Conservation (phyloP, 768 basidiomycete species). For the Suillus ampliporus region DNA sequence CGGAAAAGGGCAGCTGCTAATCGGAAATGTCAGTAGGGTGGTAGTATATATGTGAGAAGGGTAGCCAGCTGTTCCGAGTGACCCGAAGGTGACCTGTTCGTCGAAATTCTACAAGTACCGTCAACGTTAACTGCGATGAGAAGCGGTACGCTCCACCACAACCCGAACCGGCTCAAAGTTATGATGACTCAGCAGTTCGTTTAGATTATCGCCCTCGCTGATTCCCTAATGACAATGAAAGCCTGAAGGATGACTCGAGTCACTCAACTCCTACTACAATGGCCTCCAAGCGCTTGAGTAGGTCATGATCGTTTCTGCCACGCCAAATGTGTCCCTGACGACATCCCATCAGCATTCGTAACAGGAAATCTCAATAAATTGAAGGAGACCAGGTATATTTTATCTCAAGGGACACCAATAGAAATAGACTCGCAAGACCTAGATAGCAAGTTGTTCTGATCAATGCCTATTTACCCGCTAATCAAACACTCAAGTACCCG, state of each 20-base stretch:
- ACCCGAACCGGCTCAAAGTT: constrained; percentile 10
- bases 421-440: constrained; percentile 79
- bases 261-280: constrained; percentile 18
- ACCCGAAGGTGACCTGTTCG: not conserved
- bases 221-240: no score
- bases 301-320: not conserved
- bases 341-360: constrained; percentile 73
- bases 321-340: constrained; percentile 16
- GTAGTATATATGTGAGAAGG: not conserved
- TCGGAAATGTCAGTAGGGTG: not conserved
- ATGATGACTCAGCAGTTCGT: constrained; percentile 7
- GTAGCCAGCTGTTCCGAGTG: not conserved
- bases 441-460: constrained; percentile 61
- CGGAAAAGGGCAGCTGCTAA: not conserved
- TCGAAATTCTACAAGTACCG: not conserved
- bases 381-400: constrained; percentile 84
- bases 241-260: not conserved
- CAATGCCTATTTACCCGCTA: not conserved
- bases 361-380: constrained; percentile 96
- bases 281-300: constrained; percentile 32
- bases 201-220: not conserved
- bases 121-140: constrained; percentile 24
- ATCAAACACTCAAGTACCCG: constrained; percentile 66
- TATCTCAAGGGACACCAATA: constrained; percentile 68
- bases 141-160: no score